Evolutionary conservation across 164 flowering plant genomes (phyloP).

Genomic region (Dillenia turbinata): DNA sequence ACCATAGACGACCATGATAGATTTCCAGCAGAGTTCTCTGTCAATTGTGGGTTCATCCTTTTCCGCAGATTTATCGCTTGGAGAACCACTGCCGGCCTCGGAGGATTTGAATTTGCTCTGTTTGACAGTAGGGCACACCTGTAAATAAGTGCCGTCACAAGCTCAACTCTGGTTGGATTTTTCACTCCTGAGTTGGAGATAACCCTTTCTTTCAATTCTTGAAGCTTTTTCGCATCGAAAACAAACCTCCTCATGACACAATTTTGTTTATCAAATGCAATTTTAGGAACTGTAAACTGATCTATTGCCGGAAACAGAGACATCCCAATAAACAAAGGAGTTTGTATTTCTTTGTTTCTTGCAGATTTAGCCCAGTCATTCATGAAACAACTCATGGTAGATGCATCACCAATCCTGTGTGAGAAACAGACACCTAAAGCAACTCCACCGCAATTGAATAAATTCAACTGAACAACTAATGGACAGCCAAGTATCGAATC

Average conservation of each 20-base stretch:
- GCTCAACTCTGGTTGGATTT: conserved; percentile 16
- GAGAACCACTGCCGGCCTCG: neutral
- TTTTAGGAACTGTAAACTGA: too few species aligned
- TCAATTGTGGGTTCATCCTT: neutral
- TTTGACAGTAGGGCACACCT: conserved; percentile 4
- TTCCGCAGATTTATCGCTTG: conserved; percentile 13
- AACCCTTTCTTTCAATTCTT: conserved; percentile 1
- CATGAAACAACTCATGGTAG: neutral
- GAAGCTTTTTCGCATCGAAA: conserved; percentile 4
- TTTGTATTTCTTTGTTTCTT: neutral
- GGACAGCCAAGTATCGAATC: too few species aligned
- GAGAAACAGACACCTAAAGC: conserved; percentile 8
- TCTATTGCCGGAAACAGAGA: conserved; percentile 8
- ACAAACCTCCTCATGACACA: conserved; percentile 11
- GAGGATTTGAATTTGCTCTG: neutral
- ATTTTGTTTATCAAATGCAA: neutral
- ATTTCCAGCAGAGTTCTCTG: conserved; percentile 12
- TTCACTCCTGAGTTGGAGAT: neutral
- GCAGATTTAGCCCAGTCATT: conserved; percentile 5
- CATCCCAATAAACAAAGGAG: conserved; percentile 6
- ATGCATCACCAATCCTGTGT: conserved; percentile 10
- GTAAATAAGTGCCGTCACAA: conserved; percentile 15
- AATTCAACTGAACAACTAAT: conserved; percentile 1
- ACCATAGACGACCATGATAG: conserved; percentile 6
- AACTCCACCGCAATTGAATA: conserved; percentile 14